Conservation (phyloP, 371 early-diverging fungal species). For the Basidiobolus meristosporus region DNA sequence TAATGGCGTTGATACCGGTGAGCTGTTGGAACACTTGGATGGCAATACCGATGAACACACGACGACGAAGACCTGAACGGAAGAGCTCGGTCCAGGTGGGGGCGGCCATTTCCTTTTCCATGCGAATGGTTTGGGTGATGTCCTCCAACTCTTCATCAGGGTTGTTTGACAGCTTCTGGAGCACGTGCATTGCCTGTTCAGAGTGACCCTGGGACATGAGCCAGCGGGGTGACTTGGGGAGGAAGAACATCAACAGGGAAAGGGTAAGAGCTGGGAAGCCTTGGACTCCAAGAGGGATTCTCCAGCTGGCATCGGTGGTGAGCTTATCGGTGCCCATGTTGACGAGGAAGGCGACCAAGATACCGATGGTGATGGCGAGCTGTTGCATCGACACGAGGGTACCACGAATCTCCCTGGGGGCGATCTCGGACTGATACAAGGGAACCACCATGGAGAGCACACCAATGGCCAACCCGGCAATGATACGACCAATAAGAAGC, state of each 20-base stretch:
- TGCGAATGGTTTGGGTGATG: constrained; percentile 35
- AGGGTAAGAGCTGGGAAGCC: constrained; percentile 47
- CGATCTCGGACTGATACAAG: constrained; percentile 71
- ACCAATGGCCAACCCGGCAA: constrained; percentile 4
- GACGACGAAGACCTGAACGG: constrained; percentile 26
- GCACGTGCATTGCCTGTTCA: constrained; percentile 36
- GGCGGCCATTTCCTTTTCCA: constrained; percentile 41
- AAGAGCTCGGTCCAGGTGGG: constrained; percentile 55
- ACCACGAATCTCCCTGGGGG: constrained; percentile 72
- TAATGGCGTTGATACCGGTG: constrained; percentile 48
- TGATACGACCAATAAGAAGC: constrained; percentile 2
- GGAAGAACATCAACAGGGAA: constrained; percentile 36
- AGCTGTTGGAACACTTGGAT: constrained; percentile 56
- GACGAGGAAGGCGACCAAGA: constrained; percentile 52
- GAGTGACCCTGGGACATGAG: constrained; percentile 25
- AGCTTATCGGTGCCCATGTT: constrained; percentile 37
- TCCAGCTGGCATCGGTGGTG: constrained; percentile 35
- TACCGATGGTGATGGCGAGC: constrained; percentile 58
- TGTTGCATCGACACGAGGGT: constrained; percentile 75
- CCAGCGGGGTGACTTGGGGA: constrained; percentile 90
- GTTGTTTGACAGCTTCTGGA: constrained; percentile 56
- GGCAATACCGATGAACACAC: constrained; percentile 38
- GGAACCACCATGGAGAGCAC: constrained; percentile 1
- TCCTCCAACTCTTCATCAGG: constrained; percentile 48
- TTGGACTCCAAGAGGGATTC: constrained; percentile 63